Evolutionary conservation across 805 yeast species (phyloP).

Genomic region (Candida saitoana): DNA sequence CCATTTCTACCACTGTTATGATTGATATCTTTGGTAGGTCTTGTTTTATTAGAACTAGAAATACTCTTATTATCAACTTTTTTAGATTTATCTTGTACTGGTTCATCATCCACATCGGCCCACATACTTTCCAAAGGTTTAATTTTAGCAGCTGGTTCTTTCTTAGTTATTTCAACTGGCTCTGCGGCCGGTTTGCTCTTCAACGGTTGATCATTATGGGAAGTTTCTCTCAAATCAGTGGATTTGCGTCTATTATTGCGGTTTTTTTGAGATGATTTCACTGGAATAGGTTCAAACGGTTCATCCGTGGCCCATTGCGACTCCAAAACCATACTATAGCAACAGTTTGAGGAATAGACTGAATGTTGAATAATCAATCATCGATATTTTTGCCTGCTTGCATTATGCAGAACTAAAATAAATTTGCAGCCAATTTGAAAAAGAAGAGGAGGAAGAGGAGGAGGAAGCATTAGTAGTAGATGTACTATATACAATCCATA

Average conservation of each 20-base stretch:
- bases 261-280: background rate
- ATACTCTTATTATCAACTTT: too few relatives aligned
- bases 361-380: background rate
- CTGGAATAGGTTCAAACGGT: background rate
- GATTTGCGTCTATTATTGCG: background rate
- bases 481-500: too few relatives aligned
- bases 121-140: conserved; percentile 3
- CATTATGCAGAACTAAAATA: background rate
- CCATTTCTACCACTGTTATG: too few relatives aligned
- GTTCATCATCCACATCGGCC: conserved; percentile 5
- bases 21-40: background rate
- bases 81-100: too few relatives aligned
- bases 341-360: too few relatives aligned
- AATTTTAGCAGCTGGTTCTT: background rate
- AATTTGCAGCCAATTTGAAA: too few relatives aligned
- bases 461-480: too few relatives aligned
- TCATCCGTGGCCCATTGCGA: conserved; percentile 1
- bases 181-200: background rate
- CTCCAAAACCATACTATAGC: conserved; percentile 2
- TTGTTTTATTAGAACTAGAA: too few relatives aligned
- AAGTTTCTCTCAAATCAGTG: background rate
- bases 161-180: background rate
- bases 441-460: too few relatives aligned
- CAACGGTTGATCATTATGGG: background rate
- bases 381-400: background rate